A percentile compares a stretch with the other conserved stretches of the same genome.
Conservation (phyloP, 176 grass and related monocot species). For the Dendrocalamus sinicus region DNA sequence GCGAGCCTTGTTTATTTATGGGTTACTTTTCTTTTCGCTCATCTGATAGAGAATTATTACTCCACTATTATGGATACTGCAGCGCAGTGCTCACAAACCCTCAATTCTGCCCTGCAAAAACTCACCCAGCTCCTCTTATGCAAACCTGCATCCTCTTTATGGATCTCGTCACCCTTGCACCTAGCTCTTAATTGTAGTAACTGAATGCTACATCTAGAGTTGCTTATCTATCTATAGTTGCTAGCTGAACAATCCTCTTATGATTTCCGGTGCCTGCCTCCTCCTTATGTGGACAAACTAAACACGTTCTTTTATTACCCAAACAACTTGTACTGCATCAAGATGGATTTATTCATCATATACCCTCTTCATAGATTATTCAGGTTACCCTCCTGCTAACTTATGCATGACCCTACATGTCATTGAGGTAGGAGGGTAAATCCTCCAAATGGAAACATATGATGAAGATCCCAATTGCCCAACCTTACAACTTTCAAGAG, state of each 20-base stretch:
- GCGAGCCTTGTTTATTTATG: not conserved
- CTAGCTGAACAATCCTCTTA: no score
- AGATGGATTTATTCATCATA: no score
- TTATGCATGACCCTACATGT: no score
- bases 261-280: not conserved
- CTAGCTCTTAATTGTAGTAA: not conserved
- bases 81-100: not conserved
- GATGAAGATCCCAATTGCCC: not conserved
- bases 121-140: no score
- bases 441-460: no score
- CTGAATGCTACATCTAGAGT: conserved; percentile 26
- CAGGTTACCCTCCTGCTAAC: no score
- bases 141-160: not conserved
- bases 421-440: no score
- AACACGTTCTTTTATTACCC: not conserved
- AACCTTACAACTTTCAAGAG: not conserved
- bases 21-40: not conserved
- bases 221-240: not conserved
- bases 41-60: not conserved
- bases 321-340: not conserved
- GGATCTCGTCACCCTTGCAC: no score
- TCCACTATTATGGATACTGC: not conserved
- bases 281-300: not conserved
- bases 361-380: no score
- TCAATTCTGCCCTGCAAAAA: not conserved